Conservation (phyloP, 2,329 filamentous ascomycete genomes). For the Aspergillus costaricaensis region DNA sequence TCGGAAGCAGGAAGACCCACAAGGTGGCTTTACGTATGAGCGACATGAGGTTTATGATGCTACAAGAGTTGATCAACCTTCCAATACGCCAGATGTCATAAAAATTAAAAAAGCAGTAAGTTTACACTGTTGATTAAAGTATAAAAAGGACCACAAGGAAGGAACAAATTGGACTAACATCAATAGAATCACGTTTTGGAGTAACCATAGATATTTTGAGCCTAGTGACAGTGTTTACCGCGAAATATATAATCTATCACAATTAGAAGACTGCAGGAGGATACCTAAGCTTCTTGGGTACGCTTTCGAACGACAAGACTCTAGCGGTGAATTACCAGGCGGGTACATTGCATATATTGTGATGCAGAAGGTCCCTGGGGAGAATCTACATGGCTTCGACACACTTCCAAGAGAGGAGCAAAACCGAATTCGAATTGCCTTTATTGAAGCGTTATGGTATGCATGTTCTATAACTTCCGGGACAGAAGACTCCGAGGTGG, state of each 20-base stretch:
- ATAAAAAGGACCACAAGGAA: background rate
- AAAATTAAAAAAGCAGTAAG: background rate
- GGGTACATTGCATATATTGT: slow-evolving; percentile 1
- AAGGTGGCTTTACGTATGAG: background rate
- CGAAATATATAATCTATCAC: background rate
- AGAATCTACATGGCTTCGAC: background rate
- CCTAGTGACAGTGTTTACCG: background rate
- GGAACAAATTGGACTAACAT: background rate
- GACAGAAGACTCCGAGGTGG: background rate
- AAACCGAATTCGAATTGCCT: background rate
- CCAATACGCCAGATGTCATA: background rate
- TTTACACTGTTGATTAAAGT: background rate
- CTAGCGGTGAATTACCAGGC: background rate
- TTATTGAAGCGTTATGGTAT: background rate
- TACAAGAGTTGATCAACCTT: background rate
- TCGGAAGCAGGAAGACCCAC: background rate
- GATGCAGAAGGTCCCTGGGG: background rate
- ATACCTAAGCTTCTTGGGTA: too few relatives aligned
- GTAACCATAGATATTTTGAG: background rate
- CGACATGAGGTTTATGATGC: background rate
- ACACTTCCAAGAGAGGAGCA: background rate
- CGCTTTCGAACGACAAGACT: background rate
- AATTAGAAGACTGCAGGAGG: too few relatives aligned
- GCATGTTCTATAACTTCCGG: background rate
- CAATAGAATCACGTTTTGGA: background rate